Conservation (phyloP, 2,329 filamentous ascomycete genomes). For the Aspergillus aculeatus region DNA sequence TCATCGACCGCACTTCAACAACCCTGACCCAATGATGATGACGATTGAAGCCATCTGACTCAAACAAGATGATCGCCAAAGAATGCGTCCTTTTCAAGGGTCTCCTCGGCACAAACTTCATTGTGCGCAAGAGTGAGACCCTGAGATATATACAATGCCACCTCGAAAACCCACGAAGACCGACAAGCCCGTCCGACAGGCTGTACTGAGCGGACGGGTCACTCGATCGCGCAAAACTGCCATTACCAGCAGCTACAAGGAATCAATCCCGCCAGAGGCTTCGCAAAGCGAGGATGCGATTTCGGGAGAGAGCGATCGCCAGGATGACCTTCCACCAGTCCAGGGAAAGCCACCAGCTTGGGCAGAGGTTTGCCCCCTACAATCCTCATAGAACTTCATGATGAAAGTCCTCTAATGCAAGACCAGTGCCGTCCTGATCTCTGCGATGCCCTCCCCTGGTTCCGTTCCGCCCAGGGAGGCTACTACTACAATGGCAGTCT, state of each 20-base stretch:
- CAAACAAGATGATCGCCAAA: neutral
- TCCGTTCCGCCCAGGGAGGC: constrained; percentile 60
- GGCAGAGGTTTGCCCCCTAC: neutral
- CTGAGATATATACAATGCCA: neutral
- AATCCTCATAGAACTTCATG: neutral
- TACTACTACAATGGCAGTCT: constrained; percentile 53
- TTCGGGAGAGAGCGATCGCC: neutral
- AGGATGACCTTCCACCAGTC: neutral
- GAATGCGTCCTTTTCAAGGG: neutral
- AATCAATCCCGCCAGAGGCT: neutral
- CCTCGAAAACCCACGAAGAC: neutral
- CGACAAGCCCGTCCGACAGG: neutral
- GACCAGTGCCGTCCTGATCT: constrained; percentile 49
- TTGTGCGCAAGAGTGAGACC: neutral
- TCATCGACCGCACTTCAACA: neutral
- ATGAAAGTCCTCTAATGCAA: neutral
- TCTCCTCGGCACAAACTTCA: neutral
- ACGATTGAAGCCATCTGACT: neutral
- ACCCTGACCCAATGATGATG: neutral
- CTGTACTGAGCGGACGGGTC: neutral
- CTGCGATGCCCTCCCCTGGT: constrained; percentile 64
- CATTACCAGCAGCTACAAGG: too few species aligned
- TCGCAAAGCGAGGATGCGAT: neutral
- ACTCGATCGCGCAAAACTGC: neutral
- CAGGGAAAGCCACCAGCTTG: neutral